Conservation (phyloP, 2,329 filamentous ascomycete species). For the Xylaria sp. region DNA sequence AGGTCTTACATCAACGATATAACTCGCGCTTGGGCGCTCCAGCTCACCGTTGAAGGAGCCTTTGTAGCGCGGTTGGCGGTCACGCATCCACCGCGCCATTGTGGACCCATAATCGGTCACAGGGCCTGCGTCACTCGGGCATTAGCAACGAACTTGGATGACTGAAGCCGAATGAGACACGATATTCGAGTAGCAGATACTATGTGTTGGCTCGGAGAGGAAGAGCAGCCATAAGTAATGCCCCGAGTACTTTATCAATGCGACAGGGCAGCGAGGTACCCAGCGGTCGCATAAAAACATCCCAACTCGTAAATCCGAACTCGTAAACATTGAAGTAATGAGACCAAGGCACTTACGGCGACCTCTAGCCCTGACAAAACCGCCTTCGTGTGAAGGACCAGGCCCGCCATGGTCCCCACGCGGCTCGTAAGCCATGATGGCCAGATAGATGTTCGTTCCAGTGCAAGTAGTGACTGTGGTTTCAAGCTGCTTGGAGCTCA, state of each 20-base stretch:
- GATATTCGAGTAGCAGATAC: not conserved
- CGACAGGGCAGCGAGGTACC: not conserved
- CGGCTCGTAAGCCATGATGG: constrained; percentile 64
- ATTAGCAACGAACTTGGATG: constrained; percentile 31
- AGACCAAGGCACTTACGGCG: constrained; percentile 56
- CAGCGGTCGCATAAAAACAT: not conserved
- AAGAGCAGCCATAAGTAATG: not conserved
- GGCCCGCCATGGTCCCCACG: constrained; percentile 59
- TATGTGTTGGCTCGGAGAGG: not conserved
- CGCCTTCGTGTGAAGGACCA: constrained; percentile 53
- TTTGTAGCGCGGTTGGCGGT: constrained; percentile 80
- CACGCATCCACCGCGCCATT: constrained; percentile 89
- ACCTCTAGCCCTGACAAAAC: constrained; percentile 61
- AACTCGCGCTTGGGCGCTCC: constrained; percentile 88
- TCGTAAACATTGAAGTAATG: not conserved
- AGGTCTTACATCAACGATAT: constrained; percentile 81
- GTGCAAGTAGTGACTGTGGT: constrained; percentile 6
- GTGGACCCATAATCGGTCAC: constrained; percentile 95
- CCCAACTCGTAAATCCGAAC: not conserved
- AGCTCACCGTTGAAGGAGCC: constrained; percentile 76
- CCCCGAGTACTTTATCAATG: not conserved
- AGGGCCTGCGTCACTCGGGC: constrained; percentile 66
- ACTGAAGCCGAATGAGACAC: constrained; percentile 3
- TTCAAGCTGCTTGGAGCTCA: not conserved
- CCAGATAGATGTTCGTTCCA: constrained; percentile 5